phyloP scores from a whole-genome alignment of 176 grass and related monocot genomes.

The Oryza meyeriana region DNA sequence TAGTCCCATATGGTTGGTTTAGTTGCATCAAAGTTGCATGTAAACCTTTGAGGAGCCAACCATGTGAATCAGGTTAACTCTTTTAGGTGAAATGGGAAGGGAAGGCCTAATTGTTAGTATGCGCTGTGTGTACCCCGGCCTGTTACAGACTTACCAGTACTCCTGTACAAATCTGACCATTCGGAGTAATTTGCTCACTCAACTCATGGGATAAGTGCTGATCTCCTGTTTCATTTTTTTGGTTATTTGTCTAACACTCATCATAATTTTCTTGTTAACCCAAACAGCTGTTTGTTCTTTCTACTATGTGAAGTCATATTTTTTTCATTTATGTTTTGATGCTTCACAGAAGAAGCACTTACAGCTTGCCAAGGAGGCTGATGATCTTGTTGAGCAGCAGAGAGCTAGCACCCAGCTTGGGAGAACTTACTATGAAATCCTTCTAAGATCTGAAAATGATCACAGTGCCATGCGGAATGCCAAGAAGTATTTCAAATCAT shows the following conservation, averaged over 20 bases:
- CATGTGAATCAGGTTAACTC: background rate
- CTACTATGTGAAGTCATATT: conserved; percentile 19
- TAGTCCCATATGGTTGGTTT: background rate
- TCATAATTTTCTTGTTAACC: background rate
- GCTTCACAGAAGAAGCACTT: conserved; percentile 86
- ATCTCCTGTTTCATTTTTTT: conserved; percentile 19
- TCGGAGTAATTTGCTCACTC: background rate
- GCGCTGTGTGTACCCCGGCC: background rate
- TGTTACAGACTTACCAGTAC: background rate
- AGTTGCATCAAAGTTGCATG: background rate
- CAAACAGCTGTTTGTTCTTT: conserved; percentile 5
- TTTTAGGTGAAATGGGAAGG: background rate
- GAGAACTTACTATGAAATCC: conserved; percentile 83
- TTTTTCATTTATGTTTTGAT: conserved; percentile 29
- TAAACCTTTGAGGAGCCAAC: background rate
- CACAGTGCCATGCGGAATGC: conserved; percentile 74
- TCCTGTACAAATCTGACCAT: background rate
- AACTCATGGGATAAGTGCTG: conserved; percentile 1
- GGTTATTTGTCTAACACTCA: background rate
- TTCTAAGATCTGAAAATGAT: conserved; percentile 71
- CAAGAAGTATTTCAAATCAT: conserved; percentile 80
- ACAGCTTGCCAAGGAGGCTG: conserved; percentile 68
- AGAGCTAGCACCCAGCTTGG: conserved; percentile 91
- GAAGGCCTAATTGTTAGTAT: background rate
- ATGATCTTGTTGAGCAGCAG: conserved; percentile 87